Percentiles rank a stretch among this genome's conserved stretches.
Conservation (phyloP, 768 basidiomycete genomes). For the Hygrophoropsis aurantiaca region DNA sequence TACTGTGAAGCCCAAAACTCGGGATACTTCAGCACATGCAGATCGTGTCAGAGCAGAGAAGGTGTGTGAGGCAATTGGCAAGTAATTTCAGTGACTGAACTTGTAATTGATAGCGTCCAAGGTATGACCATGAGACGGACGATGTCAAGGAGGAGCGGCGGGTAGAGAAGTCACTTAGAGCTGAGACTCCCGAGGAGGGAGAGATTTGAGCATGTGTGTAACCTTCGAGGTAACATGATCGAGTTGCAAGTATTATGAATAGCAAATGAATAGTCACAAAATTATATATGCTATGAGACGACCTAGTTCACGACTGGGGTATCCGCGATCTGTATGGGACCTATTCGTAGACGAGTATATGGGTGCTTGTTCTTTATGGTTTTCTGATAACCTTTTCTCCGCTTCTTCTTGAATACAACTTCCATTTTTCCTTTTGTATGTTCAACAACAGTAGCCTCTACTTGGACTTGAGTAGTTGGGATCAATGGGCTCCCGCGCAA, state of each 20-base stretch:
- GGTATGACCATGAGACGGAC: conserved; percentile 49
- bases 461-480: conserved; percentile 62
- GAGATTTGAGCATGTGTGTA: conserved; percentile 59
- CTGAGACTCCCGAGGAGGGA: conserved; percentile 85
- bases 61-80: conserved; percentile 37
- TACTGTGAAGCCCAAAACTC: conserved; percentile 17
- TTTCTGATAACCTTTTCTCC: conserved; percentile 97
- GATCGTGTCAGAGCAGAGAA: conserved; percentile 66
- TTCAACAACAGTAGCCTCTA: conserved; percentile 92
- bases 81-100: conserved; percentile 8
- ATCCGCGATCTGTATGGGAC: conserved; percentile 61
- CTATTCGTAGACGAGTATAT: conserved; percentile 93
- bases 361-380: conserved; percentile 92
- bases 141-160: conserved; percentile 45
- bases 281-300: background rate
- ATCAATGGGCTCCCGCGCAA: conserved; percentile 78
- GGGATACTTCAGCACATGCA: conserved; percentile 37
- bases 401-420: conserved; percentile 91
- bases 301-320: background rate
- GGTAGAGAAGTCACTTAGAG: conserved; percentile 43
- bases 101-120: conserved; percentile 43
- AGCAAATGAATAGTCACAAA: background rate
- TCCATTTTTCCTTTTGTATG: conserved; percentile 96
- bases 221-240: too few species aligned
- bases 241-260: background rate